phyloP scores from a whole-genome alignment of 108 stramenopile genomes.

The Fistulifera solaris region DNA sequence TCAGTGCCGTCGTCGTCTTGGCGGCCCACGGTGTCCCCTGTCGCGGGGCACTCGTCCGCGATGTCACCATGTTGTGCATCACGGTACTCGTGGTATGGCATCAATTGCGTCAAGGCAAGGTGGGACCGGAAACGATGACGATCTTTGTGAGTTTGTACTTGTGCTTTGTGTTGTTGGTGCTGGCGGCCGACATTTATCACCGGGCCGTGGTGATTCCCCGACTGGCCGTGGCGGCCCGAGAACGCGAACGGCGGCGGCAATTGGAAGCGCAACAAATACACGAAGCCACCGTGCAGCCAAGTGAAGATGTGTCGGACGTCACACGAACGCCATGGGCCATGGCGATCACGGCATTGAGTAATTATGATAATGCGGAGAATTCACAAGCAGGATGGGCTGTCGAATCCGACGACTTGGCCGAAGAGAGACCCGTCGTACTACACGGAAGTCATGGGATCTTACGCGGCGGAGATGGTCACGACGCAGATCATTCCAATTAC shows the following conservation, averaged over 20 bases:
- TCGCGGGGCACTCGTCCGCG: constrained; percentile 79
- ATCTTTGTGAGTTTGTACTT: constrained; percentile 56
- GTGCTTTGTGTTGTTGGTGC: constrained; percentile 60
- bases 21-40: constrained; percentile 66
- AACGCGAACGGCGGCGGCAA: constrained; percentile 31
- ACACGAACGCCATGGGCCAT: neutral
- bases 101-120: constrained; percentile 32
- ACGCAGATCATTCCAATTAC: constrained; percentile 18
- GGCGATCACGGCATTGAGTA: constrained; percentile 50
- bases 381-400: constrained; percentile 10
- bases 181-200: constrained; percentile 83
- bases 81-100: constrained; percentile 54
- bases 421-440: constrained; percentile 51
- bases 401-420: constrained; percentile 12
- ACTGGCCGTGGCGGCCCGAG: constrained; percentile 18
- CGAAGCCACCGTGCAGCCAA: neutral
- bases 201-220: constrained; percentile 74
- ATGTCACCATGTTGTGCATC: constrained; percentile 55
- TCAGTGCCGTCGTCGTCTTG: constrained; percentile 72
- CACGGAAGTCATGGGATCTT: constrained; percentile 67
- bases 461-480: constrained; percentile 10
- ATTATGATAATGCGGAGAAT: constrained; percentile 49
- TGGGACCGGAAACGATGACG: constrained; percentile 46
- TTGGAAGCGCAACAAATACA: constrained; percentile 10
- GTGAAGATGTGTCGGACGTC: neutral